Evolutionary conservation across 495 filamentous ascomycete genomes (phyloP).

Genomic region (Hypoxylon perforatum): DNA sequence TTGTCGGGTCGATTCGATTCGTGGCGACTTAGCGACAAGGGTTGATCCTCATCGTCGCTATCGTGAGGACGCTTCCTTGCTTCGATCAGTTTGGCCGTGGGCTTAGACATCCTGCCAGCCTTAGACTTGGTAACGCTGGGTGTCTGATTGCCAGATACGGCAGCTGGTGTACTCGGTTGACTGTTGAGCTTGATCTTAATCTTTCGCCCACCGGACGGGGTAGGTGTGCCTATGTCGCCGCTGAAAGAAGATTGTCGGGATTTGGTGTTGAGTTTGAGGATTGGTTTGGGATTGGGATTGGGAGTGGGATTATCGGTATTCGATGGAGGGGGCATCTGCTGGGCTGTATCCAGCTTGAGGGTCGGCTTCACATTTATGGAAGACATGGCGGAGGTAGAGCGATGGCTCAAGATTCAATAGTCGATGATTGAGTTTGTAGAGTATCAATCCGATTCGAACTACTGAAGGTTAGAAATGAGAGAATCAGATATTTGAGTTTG

Average conservation of each 20-base stretch:
- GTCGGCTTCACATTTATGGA: slow-evolving; percentile 41
- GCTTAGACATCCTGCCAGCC: slow-evolving; percentile 59
- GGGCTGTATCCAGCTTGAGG: slow-evolving; percentile 42
- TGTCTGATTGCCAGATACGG: slow-evolving; percentile 21
- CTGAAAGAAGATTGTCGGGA: slow-evolving; percentile 36
- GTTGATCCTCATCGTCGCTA: slow-evolving; percentile 57
- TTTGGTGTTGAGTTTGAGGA: slow-evolving; percentile 52
- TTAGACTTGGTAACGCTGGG: slow-evolving; percentile 56
- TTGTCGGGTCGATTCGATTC: slow-evolving; percentile 47
- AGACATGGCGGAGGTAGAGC: slow-evolving; percentile 22
- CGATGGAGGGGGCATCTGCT: slow-evolving; percentile 43
- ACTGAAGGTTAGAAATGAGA: too few species aligned
- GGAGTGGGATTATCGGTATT: slow-evolving; percentile 35
- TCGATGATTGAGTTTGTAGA: too few species aligned
- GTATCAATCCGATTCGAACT: too few species aligned
- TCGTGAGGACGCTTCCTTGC: slow-evolving; percentile 58
- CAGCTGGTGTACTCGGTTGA: slow-evolving; percentile 58
- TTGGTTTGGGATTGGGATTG: slow-evolving; percentile 43
- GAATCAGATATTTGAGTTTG: too few species aligned
- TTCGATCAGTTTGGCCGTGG: slow-evolving; percentile 55
- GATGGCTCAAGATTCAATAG: neutral
- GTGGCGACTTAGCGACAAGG: slow-evolving; percentile 38
- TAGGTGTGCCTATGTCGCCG: slow-evolving; percentile 46
- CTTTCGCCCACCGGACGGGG: slow-evolving; percentile 57
- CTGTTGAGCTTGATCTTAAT: slow-evolving; percentile 66